Evolutionary conservation across 139 green algal species (phyloP), one percentile per base, ranked within the genome.

Genomic region (Diplosphaera chodatii): DNA sequence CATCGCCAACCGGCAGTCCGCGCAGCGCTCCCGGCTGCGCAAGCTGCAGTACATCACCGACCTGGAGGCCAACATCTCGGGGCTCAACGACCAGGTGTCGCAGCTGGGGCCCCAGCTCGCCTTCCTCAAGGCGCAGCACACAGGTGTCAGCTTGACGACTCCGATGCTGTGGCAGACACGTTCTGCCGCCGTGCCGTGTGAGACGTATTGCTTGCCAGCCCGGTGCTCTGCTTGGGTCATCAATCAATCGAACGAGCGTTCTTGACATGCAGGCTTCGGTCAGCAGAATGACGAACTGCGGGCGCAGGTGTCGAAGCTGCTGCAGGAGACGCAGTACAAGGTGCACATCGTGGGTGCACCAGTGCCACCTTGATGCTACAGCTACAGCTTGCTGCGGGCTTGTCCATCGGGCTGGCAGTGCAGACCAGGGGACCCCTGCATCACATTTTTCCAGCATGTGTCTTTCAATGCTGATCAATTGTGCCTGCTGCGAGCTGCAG

Each of bases 1-100:
- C 15, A 64, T 85, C 40, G 82, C 82, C 68, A 87, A 87, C 71
- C 63, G 82, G 48, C 79, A 83, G 76, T 80, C 70, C 23, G 82
- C 82, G 22, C 79, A 84, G 74, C 79, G 77, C 32, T 82, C 74
- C 6, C 71, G 79, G 31, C 29, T 81, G 72, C 74, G 79, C 69
- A 87, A 87, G 72, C 66, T 87, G 68, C 77, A 84, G 55, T 81
- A 77, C 75, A 81, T 84, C 25, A 68, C 56, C 1, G 70, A 83
- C 33, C 73, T 87, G 32, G 81, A 87, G 66, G 69, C 59, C 27
- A 77, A 37, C n/a, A 70, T 82, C 13, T 32, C 59, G 25, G 31
- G n/a, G 15, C 64, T 87, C 27, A 3, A n/a, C 29, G 48, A 59
- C 48, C 48, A 59, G 48, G 48, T 59, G 10, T 63, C 32, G 28